A percentile compares a stretch with the other conserved stretches of the same genome.
Conservation (phyloP, 75 land plant genomes). For the Larix kaempferi region DNA sequence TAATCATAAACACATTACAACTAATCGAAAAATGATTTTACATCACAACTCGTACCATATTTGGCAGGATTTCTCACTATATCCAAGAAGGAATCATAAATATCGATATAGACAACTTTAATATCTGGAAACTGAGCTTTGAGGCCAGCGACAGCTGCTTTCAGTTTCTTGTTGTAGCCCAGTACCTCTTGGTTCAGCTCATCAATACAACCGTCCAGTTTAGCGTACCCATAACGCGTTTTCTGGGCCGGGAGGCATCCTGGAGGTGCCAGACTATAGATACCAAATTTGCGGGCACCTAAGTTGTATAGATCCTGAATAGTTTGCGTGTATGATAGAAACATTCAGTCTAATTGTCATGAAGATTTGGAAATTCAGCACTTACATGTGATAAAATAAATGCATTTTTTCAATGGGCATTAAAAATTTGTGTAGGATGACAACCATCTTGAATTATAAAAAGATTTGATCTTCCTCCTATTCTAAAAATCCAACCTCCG, state of each 20-base stretch:
- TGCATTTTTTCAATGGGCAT: too few species aligned
- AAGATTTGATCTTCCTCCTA: too few species aligned
- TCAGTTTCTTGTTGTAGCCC: slow-evolving; percentile 36
- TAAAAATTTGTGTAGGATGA: too few species aligned
- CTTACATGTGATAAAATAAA: too few species aligned
- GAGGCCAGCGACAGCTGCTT: slow-evolving; percentile 9
- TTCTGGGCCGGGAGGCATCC: slow-evolving; percentile 37
- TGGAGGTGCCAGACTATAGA: too few species aligned
- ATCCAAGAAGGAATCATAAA: slow-evolving; percentile 22
- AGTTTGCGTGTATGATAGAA: too few species aligned
- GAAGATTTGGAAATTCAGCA: too few species aligned
- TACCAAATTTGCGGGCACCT: too few species aligned
- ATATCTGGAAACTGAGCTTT: neutral
- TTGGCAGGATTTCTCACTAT: slow-evolving; percentile 35
- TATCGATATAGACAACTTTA: slow-evolving; percentile 33
- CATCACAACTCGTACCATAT: slow-evolving; percentile 29
- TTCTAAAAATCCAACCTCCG: too few species aligned
- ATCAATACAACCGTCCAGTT: slow-evolving; percentile 28
- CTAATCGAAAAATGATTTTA: neutral
- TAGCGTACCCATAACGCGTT: slow-evolving; percentile 17
- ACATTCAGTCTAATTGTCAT: too few species aligned
- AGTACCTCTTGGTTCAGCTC: slow-evolving; percentile 23
- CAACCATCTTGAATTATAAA: too few species aligned
- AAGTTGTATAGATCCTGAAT: too few species aligned
- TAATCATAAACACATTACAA: neutral